Evolutionary conservation across 139 green algal species (phyloP), one percentile per base, ranked within the genome.

Genomic region (Monoraphidium neglectum): DNA sequence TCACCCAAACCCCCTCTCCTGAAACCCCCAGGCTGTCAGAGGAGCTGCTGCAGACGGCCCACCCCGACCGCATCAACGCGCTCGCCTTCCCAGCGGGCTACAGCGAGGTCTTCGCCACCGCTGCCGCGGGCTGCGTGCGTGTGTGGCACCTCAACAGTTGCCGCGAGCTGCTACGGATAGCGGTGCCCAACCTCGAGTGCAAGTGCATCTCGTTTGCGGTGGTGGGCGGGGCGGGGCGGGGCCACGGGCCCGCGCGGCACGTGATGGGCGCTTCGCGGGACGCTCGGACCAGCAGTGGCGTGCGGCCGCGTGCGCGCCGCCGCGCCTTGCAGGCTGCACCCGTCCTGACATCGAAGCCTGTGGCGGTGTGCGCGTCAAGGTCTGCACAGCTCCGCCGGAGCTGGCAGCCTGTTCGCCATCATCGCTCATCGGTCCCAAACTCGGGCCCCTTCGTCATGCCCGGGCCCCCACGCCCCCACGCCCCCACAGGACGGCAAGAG

Each of bases 91-190:
- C 90, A 8, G 10, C 82, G 6, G 70, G 83, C 36, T 94, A 89
- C 77, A 72, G 68, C 24, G 89, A 93, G 49, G 85, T 95, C 32
- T 95, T 96, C 81, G 92, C 90, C 30, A 95, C 93, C 4, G 84
- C 79, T 63, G 78, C 78, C 43, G 64, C 77, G 6, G 85, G 85
- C 26, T 87, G 89, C 75, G 92, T 97, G 66, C 84, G 92, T 1
- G 46, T 97, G 15, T 97, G 93, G 93, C 87, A 95, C 79, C 72
- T 89, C 16, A 18, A 79, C 59, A 89, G 84, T 38, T 91, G 88
- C 77, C 77, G 89, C n/a, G 92, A 96, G 87, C 86, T 96, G 78
- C 87, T 95, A 73, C 87, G 91, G 68, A 93, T 97, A 76, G 66
- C 54, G 18, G 82, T 95, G 75, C 87, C 90, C 47, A 94, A 95